phyloP scores from a whole-genome alignment of 805 yeast genomes.

The Kodamaea fukazawae region DNA sequence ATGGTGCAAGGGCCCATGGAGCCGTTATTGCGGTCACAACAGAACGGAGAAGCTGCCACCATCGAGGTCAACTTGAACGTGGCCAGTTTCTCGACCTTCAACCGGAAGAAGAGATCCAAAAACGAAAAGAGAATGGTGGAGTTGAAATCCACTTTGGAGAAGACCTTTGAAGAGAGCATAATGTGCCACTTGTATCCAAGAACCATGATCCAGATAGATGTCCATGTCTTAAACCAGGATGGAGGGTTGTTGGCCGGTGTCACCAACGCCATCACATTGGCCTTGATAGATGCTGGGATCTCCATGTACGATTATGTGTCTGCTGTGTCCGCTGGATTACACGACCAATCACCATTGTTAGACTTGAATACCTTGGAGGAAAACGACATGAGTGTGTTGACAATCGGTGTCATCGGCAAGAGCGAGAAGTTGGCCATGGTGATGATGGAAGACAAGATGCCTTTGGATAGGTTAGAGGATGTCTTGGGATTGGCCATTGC shows the following conservation, averaged over 20 bases:
- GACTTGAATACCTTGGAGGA: slow-evolving; percentile 86
- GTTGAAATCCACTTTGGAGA: slow-evolving; percentile 60
- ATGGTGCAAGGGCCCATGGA: slow-evolving; percentile 89
- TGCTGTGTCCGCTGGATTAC: slow-evolving; percentile 75
- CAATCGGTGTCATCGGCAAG: slow-evolving; percentile 82
- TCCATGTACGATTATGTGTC: slow-evolving; percentile 90
- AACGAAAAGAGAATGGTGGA: slow-evolving; percentile 72
- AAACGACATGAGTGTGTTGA: slow-evolving; percentile 72
- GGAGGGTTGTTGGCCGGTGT: slow-evolving; percentile 83
- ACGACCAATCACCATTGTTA: slow-evolving; percentile 70
- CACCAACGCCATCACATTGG: slow-evolving; percentile 83
- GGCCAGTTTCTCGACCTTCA: slow-evolving; percentile 78
- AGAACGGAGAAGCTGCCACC: slow-evolving; percentile 50
- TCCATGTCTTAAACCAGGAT: slow-evolving; percentile 83
- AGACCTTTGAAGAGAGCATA: slow-evolving; percentile 73
- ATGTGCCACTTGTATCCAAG: slow-evolving; percentile 76
- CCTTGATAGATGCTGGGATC: slow-evolving; percentile 91
- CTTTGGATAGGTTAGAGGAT: slow-evolving; percentile 74
- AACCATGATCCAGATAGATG: slow-evolving; percentile 69
- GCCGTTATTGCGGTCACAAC: slow-evolving; percentile 56
- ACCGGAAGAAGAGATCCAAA: slow-evolving; percentile 64
- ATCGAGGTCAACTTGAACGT: slow-evolving; percentile 64
- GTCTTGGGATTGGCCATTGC: slow-evolving; percentile 79
- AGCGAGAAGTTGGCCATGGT: slow-evolving; percentile 75
- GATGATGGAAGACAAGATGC: slow-evolving; percentile 78